Percentiles rank a stretch among this genome's conserved stretches.
These are phyloP conservation scores for Nicotiana tabacum DNA, from an alignment of 257 asterid genomes.

Conservation along the genomic window DNA sequence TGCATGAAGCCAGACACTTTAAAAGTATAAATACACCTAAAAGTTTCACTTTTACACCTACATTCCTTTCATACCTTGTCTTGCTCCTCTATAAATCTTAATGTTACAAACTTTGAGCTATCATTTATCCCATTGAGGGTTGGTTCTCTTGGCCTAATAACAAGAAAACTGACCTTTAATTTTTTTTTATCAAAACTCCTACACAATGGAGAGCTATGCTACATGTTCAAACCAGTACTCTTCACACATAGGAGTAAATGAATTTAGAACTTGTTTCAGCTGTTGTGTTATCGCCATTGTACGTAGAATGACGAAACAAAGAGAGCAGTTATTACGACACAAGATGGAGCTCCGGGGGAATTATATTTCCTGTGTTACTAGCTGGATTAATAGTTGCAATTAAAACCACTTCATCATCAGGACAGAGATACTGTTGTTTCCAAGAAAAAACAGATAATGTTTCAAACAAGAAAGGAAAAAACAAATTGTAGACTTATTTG, in stretches of 20 bases:
- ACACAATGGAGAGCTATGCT: constrained; percentile 37
- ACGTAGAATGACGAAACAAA: constrained; percentile 31
- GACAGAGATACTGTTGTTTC: background rate
- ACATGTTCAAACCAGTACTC: constrained; percentile 25
- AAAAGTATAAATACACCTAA: too few relatives aligned
- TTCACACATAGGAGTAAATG: constrained; percentile 61
- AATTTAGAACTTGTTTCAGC: constrained; percentile 50
- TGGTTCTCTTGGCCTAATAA: constrained; percentile 19
- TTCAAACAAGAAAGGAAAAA: too few relatives aligned
- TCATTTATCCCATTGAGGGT: background rate
- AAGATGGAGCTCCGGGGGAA: constrained; percentile 60
- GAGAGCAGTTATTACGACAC: constrained; percentile 24
- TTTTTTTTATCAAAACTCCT: background rate
- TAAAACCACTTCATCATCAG: constrained; percentile 37
- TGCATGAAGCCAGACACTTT: too few relatives aligned
- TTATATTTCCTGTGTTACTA: constrained; percentile 57
- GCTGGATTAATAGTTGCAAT: constrained; percentile 59
- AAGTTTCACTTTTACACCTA: too few relatives aligned
- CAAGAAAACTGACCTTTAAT: constrained; percentile 12
- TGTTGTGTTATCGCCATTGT: constrained; percentile 58
- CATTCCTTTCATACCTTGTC: too few relatives aligned
- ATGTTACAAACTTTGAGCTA: background rate
- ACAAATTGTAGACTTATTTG: too few relatives aligned
- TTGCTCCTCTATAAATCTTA: constrained; percentile 12
- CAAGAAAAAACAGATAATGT: too few relatives aligned